phyloP scores from a whole-genome alignment of 768 basidiomycete genomes.

The Trametes maxima region DNA sequence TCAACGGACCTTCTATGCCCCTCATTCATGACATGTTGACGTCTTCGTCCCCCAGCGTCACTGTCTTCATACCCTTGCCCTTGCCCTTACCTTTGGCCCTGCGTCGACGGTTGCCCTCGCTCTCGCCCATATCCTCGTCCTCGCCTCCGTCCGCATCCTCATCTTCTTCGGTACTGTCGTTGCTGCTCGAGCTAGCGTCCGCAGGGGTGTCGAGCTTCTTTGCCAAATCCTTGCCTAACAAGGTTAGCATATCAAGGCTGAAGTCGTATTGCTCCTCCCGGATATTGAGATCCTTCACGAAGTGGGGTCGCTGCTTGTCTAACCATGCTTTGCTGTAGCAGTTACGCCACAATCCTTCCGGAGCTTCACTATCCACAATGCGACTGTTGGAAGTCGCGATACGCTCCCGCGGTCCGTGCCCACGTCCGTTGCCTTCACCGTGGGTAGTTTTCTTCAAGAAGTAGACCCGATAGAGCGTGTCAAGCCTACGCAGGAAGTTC shows the following conservation, averaged over 20 bases:
- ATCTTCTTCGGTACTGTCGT: no score
- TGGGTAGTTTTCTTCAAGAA: background rate
- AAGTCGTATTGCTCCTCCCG: background rate
- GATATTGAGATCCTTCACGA: background rate
- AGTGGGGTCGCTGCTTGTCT: background rate
- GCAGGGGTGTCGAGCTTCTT: background rate
- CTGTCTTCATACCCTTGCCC: no score
- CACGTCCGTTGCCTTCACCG: background rate
- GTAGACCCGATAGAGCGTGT: background rate
- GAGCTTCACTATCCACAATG: background rate
- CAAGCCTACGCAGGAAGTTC: background rate
- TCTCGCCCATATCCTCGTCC: no score
- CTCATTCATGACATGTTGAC: no score
- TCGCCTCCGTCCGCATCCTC: no score
- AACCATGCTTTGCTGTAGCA: background rate
- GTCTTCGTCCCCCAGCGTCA: no score
- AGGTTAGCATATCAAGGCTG: background rate
- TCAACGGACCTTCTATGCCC: no score
- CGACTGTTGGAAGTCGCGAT: background rate
- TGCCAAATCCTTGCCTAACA: background rate
- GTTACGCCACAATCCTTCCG: background rate
- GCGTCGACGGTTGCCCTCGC: no score
- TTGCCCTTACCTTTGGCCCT: no score
- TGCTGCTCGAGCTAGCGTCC: background rate
- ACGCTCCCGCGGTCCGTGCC: background rate